Percentiles rank a stretch among this genome's conserved stretches.
Conservation (phyloP, 2,329 filamentous ascomycete genomes). For the Claviceps digitariae region DNA sequence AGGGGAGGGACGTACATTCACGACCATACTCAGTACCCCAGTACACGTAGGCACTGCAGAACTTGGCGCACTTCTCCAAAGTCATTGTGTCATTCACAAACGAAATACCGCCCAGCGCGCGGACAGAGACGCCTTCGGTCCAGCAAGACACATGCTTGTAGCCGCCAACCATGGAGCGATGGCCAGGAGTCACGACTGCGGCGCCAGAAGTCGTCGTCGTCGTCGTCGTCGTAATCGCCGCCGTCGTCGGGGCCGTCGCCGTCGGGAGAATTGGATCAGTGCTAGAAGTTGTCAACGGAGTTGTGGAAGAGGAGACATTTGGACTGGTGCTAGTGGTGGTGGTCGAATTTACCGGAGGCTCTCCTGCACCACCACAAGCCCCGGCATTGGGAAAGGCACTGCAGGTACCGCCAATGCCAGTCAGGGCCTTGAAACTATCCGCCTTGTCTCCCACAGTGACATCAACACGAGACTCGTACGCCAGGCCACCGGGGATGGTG, state of each 20-base stretch:
- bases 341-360: slow-evolving; percentile 8
- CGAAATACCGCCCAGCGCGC: slow-evolving; percentile 28
- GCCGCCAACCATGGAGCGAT: slow-evolving; percentile 26
- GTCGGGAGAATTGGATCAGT: neutral
- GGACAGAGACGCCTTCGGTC: slow-evolving; percentile 28
- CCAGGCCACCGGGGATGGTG: slow-evolving; percentile 29
- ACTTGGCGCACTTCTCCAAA: slow-evolving; percentile 30
- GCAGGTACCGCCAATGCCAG: slow-evolving; percentile 31
- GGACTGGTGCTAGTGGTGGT: slow-evolving; percentile 6
- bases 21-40: slow-evolving; percentile 39
- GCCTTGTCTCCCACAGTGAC: slow-evolving; percentile 26
- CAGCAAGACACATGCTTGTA: slow-evolving; percentile 34
- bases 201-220: slow-evolving; percentile 16
- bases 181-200: slow-evolving; percentile 14
- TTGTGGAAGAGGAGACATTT: slow-evolving; percentile 5
- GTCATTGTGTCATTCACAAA: slow-evolving; percentile 36
- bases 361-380: slow-evolving; percentile 12
- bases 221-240: slow-evolving; percentile 2
- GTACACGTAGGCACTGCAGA: slow-evolving; percentile 32
- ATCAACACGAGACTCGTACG: slow-evolving; percentile 31
- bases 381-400: slow-evolving; percentile 23
- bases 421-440: slow-evolving; percentile 36
- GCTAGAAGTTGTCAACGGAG: neutral
- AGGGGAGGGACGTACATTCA: slow-evolving; percentile 26
- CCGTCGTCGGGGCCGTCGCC: slow-evolving; percentile 6